Conservation (phyloP, 192 early-diverging fungal genomes). For the Neocallimastix lanati region DNA sequence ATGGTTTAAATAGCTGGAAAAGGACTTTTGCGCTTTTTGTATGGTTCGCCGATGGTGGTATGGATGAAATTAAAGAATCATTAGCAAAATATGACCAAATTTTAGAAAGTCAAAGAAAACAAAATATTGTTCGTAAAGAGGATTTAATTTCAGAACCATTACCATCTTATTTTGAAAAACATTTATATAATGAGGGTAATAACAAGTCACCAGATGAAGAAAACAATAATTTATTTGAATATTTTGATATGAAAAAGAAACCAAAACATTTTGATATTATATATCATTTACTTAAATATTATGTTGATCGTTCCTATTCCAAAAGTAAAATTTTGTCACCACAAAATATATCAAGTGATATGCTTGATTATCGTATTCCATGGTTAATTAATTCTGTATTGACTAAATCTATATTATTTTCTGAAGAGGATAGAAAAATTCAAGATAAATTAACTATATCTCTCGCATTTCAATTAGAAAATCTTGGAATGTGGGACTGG, state of each 20-base stretch:
- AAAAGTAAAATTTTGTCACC: conserved; percentile 44
- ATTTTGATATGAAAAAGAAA: not conserved
- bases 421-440: conserved; percentile 1
- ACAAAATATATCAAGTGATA: conserved; percentile 26
- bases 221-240: not conserved
- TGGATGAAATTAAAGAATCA: conserved; percentile 8
- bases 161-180: conserved; percentile 1
- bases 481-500: conserved; percentile 66
- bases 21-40: conserved; percentile 25
- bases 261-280: conserved; percentile 24
- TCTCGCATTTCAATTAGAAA: conserved; percentile 53
- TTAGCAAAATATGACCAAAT: conserved; percentile 13
- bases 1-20: conserved; percentile 20
- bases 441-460: conserved; percentile 32
- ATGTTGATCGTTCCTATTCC: conserved; percentile 17
- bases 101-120: conserved; percentile 4
- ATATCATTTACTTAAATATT: conserved; percentile 58
- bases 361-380: conserved; percentile 44
- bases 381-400: conserved; percentile 47
- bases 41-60: conserved; percentile 27
- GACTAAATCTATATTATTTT: conserved; percentile 1
- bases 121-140: not conserved
- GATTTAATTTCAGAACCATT: conserved; percentile 1
- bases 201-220: not conserved
- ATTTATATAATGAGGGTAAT: not conserved